Base-by-base conservation (phyloP, 169 alveolate genomes). In the Cyclospora cayetanensis region DNA sequence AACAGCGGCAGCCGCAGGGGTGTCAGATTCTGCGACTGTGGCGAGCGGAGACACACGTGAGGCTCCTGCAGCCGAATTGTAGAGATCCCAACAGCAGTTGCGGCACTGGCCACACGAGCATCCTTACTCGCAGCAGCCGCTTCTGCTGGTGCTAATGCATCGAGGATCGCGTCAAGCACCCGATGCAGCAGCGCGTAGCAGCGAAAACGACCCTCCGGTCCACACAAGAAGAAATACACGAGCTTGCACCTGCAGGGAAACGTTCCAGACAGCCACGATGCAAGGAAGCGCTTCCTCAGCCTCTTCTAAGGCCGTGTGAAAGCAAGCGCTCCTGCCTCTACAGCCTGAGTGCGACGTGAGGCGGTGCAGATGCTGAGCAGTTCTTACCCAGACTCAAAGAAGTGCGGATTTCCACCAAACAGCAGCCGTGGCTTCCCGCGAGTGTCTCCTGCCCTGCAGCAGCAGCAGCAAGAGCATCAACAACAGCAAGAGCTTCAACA, bases 61-160 rank as follows among this genome's bases (percentile, higher is more conserved):
- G 9, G 22, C 70, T 7, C 35, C 3, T 11, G 70, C 70, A 55
- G 70, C 70, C 18, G 60, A n/a, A n/a, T n/a, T n/a, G n/a, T n/a
- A n/a, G n/a, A n/a, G n/a, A n/a, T n/a, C n/a, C n/a, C n/a, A n/a
- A n/a, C n/a, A n/a, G n/a, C n/a, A n/a, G n/a, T n/a, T n/a, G n/a
- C n/a, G n/a, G n/a, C n/a, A n/a, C n/a, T n/a, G n/a, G n/a, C n/a
- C n/a, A n/a, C n/a, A n/a, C n/a, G n/a, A n/a, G n/a, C n/a, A n/a
- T n/a, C n/a, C n/a, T n/a, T n/a, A n/a, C n/a, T 15, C 15, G 77
- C 77, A 7, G 35, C 77, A 27, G 39, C 39, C 34, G 77, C 77
- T 65, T 35, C 77, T 65, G 39, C 77, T 65, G 77, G 43, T n/a
- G 77, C 77, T n/a, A 41, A 35, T n/a, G 77, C 77, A n/a, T 35